Evolutionary conservation across 208 protist species (phyloP).

Genomic region (Leishmania lainsoni): DNA sequence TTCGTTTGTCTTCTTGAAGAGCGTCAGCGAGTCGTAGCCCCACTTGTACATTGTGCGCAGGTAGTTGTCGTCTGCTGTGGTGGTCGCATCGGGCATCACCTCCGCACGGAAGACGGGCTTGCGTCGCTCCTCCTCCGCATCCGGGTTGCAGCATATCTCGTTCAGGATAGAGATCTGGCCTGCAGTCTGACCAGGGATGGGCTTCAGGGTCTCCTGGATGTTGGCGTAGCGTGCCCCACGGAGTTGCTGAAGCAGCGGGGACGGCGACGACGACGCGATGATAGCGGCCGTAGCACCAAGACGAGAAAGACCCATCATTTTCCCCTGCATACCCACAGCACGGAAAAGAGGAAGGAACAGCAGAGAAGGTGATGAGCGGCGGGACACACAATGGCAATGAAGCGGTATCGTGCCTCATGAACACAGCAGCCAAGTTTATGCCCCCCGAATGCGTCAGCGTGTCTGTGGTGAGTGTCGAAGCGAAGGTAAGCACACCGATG

Average conservation of each 20-base stretch:
- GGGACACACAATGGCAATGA: neutral
- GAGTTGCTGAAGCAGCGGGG: constrained; percentile 26
- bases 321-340: neutral
- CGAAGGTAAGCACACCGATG: neutral
- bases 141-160: constrained; percentile 86
- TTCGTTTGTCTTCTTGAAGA: constrained; percentile 89
- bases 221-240: constrained; percentile 77
- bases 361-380: neutral
- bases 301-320: constrained; percentile 26
- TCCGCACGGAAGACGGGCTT: constrained; percentile 81
- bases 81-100: constrained; percentile 40
- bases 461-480: neutral
- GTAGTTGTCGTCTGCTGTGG: constrained; percentile 34
- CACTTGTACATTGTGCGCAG: constrained; percentile 82
- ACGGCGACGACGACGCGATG: neutral
- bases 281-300: constrained; percentile 2
- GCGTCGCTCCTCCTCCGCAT: constrained; percentile 83
- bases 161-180: constrained; percentile 88
- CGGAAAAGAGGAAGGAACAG: neutral
- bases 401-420: neutral
- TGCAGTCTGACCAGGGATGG: constrained; percentile 70
- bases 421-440: neutral
- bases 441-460: neutral
- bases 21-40: constrained; percentile 87
- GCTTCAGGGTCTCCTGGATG: constrained; percentile 83